Conservation (phyloP, 208 protist species). For the Leishmania mexicana region DNA sequence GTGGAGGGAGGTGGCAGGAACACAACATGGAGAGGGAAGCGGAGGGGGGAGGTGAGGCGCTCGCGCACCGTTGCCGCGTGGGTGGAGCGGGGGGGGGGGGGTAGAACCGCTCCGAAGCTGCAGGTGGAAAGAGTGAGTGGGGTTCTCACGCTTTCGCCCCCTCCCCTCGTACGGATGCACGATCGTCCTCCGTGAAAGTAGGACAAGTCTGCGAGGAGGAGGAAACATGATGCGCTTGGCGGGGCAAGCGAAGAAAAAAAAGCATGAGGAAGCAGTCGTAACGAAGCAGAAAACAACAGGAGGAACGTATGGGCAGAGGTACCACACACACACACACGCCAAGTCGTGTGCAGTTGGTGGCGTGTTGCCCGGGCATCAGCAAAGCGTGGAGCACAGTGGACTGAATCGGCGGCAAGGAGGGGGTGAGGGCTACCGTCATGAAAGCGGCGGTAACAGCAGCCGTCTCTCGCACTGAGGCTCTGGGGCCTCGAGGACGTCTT, state of each 20-base stretch:
- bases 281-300: neutral
- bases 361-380: neutral
- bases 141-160: neutral
- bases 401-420: neutral
- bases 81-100: neutral
- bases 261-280: neutral
- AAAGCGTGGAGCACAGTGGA: neutral
- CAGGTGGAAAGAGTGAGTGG: neutral
- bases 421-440: neutral
- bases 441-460: neutral
- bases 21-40: neutral
- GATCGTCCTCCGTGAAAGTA: neutral
- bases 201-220: neutral
- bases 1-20: neutral
- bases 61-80: neutral
- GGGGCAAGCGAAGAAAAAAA: neutral
- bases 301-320: neutral
- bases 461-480: neutral
- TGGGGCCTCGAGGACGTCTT: neutral
- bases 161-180: neutral
- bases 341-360: neutral
- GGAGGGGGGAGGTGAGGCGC: neutral
- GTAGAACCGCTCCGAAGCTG: neutral
- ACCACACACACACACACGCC: neutral
- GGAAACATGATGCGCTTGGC: neutral